Conservation (phyloP, 257 asterid species). For the Salvia rosmarinus region DNA sequence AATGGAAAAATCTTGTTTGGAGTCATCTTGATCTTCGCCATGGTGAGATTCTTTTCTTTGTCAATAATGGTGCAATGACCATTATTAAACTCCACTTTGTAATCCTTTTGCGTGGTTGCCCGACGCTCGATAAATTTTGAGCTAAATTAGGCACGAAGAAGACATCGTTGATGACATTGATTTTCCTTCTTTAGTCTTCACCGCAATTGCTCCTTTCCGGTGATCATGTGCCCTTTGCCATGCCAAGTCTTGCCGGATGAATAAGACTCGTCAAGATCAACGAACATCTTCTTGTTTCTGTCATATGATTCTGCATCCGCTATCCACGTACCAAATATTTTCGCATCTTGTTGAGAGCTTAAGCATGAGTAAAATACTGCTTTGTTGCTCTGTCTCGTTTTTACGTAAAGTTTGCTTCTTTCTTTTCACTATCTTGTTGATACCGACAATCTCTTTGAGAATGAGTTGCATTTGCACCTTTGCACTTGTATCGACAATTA, state of each 20-base stretch:
- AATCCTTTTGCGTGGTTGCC: not conserved
- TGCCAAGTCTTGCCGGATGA: not conserved
- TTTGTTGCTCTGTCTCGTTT: not conserved
- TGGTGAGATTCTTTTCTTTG: not conserved
- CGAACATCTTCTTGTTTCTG: conserved; percentile 11
- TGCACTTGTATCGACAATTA: conserved; percentile 3
- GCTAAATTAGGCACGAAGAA: not conserved
- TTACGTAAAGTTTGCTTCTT: not conserved
- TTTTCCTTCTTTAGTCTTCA: not conserved
- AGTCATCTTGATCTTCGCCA: conserved; percentile 16
- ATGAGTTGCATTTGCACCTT: conserved; percentile 13
- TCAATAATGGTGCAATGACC: not conserved
- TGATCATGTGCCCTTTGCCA: not conserved
- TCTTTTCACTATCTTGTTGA: conserved; percentile 5
- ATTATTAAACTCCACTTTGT: not conserved
- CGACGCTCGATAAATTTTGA: not conserved
- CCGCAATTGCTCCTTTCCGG: too few species aligned
- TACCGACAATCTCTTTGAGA: conserved; percentile 12
- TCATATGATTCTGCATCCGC: not conserved
- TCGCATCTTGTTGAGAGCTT: not conserved
- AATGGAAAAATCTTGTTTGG: not conserved
- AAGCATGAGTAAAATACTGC: not conserved
- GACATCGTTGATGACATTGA: not conserved
- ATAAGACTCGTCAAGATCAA: conserved; percentile 2
- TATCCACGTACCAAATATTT: conserved; percentile 8